Conservation (phyloP, 108 stramenopile genomes). For the Asterionellopsis glacialis region DNA sequence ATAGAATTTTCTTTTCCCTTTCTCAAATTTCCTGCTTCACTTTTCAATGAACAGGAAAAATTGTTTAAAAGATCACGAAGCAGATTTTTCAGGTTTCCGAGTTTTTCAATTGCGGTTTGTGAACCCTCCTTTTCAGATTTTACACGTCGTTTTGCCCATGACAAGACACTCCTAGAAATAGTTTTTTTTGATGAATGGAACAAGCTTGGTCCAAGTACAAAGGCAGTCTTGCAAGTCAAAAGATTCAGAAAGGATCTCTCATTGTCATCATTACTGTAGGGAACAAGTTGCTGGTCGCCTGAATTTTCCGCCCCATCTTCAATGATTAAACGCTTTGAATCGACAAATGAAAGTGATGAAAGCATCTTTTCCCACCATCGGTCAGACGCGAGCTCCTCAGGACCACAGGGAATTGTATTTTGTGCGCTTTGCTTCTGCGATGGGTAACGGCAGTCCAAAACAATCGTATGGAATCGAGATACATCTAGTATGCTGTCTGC, state of each 20-base stretch:
- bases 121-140: constrained; percentile 5
- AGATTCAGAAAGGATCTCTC: neutral
- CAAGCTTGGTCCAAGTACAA: constrained; percentile 3
- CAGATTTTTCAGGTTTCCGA: constrained; percentile 9
- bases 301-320: too few relatives aligned
- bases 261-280: too few relatives aligned
- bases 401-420: too few relatives aligned
- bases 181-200: neutral
- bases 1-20: too few relatives aligned
- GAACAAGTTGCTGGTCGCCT: too few relatives aligned
- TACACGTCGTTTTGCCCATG: constrained; percentile 35
- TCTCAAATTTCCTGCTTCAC: too few relatives aligned
- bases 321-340: too few relatives aligned
- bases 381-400: too few relatives aligned
- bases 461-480: neutral
- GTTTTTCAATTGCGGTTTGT: constrained; percentile 3
- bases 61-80: constrained; percentile 9
- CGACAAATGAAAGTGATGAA: too few relatives aligned
- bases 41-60: constrained; percentile 4
- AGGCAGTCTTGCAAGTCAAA: neutral
- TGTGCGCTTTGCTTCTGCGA: too few relatives aligned
- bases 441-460: neutral
- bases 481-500: neutral
- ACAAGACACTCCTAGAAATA: constrained; percentile 15
- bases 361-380: too few relatives aligned